These are phyloP conservation scores for Botrytis fabae DNA, from an alignment of 2,329 filamentous ascomycete genomes.

Conservation along the genomic window DNA sequence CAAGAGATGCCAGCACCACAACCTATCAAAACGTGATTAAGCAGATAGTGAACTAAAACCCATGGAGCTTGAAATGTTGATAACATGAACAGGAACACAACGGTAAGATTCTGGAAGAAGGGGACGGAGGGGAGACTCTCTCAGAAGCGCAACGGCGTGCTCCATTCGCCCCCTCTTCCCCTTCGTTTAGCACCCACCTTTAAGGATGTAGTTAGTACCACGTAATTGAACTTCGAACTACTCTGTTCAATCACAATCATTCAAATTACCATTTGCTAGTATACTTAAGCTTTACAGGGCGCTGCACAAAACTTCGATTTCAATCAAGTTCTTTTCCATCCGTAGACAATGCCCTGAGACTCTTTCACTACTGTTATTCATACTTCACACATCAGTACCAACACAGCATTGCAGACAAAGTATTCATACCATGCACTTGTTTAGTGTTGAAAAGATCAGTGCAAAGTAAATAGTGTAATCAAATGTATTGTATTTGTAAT, in stretches of 20 bases:
- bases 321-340: not conserved
- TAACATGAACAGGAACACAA: not conserved
- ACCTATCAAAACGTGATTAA: not conserved
- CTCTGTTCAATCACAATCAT: not conserved
- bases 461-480: conserved; percentile 4
- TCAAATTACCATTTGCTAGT: not conserved
- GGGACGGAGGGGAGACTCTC: not conserved
- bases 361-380: not conserved
- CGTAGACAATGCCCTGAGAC: not conserved
- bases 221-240: not conserved
- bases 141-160: not conserved
- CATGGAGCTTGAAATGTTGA: not conserved
- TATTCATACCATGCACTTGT: not conserved
- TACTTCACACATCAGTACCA: not conserved
- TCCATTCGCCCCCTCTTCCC: not conserved
- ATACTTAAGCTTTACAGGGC: not conserved
- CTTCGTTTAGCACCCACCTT: not conserved
- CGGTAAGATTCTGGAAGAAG: not conserved
- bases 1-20: not conserved
- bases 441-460: not conserved
- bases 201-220: not conserved
- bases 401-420: not conserved
- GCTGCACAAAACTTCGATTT: not conserved
- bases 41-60: not conserved
- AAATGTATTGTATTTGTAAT: conserved; percentile 32